Conservation (phyloP, 148 eudicot genomes). For the Linanthus parryae region DNA sequence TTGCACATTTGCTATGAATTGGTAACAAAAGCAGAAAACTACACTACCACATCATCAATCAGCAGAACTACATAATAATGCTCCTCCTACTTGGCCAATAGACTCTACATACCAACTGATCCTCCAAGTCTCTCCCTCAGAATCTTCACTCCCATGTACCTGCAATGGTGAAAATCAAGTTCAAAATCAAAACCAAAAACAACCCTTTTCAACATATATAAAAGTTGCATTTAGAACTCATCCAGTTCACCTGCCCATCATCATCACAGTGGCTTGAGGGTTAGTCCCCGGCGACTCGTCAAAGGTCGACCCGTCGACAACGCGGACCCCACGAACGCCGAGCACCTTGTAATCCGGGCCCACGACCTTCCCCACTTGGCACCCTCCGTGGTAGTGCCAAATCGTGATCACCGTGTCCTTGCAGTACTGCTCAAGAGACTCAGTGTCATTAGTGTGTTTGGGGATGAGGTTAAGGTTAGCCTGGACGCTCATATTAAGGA, state of each 20-base stretch:
- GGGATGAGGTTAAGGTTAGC: conserved; percentile 79
- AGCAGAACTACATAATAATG: too few relatives aligned
- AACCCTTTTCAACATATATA: too few relatives aligned
- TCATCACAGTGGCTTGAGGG: conserved; percentile 98
- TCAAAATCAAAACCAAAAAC: too few relatives aligned
- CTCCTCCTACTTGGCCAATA: conserved; percentile 5
- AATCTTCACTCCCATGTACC: conserved; percentile 98
- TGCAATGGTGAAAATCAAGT: too few relatives aligned
- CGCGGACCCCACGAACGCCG: conserved; percentile 65
- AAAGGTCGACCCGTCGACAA: conserved; percentile 79
- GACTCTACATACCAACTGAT: conserved; percentile 37
- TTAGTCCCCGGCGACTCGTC: conserved; percentile 81
- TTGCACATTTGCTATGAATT: too few relatives aligned
- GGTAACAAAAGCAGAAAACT: too few relatives aligned
- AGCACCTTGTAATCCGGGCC: conserved; percentile 41
- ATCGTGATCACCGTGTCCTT: conserved; percentile 83
- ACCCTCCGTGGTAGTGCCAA: conserved; percentile 99
- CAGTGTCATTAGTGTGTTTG: conserved; percentile 61
- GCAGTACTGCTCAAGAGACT: conserved; percentile 70
- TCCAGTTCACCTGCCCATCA: conserved; percentile 98
- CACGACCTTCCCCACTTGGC: conserved; percentile 83
- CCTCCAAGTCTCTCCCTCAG: conserved; percentile 59
- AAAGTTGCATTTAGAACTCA: too few relatives aligned
- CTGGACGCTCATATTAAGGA: conserved; percentile 67
- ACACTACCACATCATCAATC: too few relatives aligned